Conservation (phyloP, 225 moss, liverwort and hornwort species). For the Marchantia polymorpha region DNA sequence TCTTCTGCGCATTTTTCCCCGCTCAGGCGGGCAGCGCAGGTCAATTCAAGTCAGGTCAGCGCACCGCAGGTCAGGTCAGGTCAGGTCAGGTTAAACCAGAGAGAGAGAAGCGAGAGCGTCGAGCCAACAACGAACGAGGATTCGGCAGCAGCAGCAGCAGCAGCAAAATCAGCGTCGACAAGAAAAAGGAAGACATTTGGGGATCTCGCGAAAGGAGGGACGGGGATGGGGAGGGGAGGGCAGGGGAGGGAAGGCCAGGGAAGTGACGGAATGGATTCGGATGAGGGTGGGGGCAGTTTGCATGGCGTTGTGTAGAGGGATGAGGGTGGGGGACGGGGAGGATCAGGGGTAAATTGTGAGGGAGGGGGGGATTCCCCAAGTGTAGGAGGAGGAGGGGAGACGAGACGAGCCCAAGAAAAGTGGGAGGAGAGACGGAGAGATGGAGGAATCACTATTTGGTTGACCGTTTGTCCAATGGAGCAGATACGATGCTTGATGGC, state of each 20-base stretch:
- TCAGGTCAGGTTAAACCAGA: too few species aligned
- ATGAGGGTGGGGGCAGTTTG: background rate
- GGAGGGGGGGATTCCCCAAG: background rate
- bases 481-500: slow-evolving; percentile 3
- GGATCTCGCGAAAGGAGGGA: background rate
- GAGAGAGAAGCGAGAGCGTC: background rate
- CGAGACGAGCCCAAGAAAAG: background rate
- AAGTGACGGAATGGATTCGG: background rate
- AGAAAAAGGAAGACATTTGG: background rate
- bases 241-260: background rate
- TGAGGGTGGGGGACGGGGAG: background rate
- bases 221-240: background rate
- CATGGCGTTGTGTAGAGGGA: slow-evolving; percentile 1
- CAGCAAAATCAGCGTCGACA: background rate
- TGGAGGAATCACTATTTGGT: slow-evolving; percentile 1
- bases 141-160: background rate
- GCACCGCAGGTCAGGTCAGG: background rate
- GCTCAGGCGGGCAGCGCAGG: background rate
- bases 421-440: background rate
- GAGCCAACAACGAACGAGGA: too few species aligned
- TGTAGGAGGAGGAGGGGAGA: background rate
- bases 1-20: background rate
- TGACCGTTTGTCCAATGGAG: slow-evolving; percentile 8
- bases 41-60: too few species aligned
- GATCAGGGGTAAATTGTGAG: background rate